Evolutionary conservation across 441 rosid species (phyloP), one percentile per base, ranked within the genome.

Genomic region (Gossypium laxum): DNA sequence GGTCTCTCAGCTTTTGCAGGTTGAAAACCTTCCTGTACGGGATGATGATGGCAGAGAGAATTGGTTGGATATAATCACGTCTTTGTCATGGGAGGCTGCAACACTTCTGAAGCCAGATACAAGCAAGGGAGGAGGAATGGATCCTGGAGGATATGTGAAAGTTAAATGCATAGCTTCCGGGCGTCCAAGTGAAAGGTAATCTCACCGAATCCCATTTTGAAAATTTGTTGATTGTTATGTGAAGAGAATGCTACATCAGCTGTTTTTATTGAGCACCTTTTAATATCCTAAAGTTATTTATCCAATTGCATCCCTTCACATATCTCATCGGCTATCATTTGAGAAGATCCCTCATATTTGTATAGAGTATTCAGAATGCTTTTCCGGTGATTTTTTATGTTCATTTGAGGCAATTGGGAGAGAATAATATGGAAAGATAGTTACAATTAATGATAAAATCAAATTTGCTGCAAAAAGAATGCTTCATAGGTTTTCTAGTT

Each of bases 71-170:
- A 89, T 85, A 72, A 83, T 89, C 50, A 85, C 94, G 8, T 83
- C 88, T 71, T 81, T 89, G 73, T 87, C 94, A 6, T 89, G 94
- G 94, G 89, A 87, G 69, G 94, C 94, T 74, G 92, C 94, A 19
- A 77, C 90, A 22, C 87, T 87, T 73, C 85, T 89, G 54, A 89
- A 81, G 82, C 94, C 94, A 26, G 94, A 89, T 81, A 87, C 80
- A 30, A 89, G 94, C 74, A 85, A 71, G 78, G 77, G 89, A 47
- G 92, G 94, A 73, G 90, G 90, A 69, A 89, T 89, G 94, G 94
- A 87, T 78, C 94, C 94, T 4, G 94, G 92, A 65, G 89, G 89
- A 66, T 89, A 89, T 74, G 94, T 89, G 72, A 89, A 89, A 82
- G 88, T 89, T 70, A 89, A 89, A 79, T 86, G 94, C 75, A 78